Percentiles rank a stretch among this genome's conserved stretches.
Conservation (phyloP, 1,139 yeast genomes). For the Magnusiomyces paraingens region DNA sequence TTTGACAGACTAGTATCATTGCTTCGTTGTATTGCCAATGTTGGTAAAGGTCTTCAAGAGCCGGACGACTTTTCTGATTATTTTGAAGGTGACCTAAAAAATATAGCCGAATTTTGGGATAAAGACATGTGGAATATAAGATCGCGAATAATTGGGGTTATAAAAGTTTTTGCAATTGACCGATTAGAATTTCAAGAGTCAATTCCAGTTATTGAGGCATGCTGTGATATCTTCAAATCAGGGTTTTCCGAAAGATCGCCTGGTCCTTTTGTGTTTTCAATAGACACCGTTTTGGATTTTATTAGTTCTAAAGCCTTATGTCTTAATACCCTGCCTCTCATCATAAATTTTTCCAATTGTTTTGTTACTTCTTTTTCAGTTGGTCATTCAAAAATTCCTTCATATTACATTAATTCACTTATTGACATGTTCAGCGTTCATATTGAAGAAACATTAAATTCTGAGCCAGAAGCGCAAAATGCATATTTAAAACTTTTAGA, state of each 20-base stretch:
- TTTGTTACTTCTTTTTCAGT: constrained; percentile 22
- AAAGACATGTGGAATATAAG: constrained; percentile 42
- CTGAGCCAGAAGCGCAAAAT: constrained; percentile 25
- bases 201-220: constrained; percentile 46
- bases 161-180: constrained; percentile 42
- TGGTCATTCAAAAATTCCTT: constrained; percentile 7
- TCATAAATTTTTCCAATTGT: constrained; percentile 30
- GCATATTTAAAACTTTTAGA: constrained; percentile 23
- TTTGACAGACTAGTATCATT: constrained; percentile 37
- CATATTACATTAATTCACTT: constrained; percentile 16
- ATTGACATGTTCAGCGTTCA: constrained; percentile 21
- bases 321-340: constrained; percentile 19
- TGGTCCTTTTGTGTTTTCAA: constrained; percentile 16
- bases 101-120: constrained; percentile 27
- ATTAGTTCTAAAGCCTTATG: constrained; percentile 37
- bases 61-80: constrained; percentile 32
- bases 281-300: constrained; percentile 39
- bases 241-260: constrained; percentile 29
- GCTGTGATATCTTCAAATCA: constrained; percentile 50
- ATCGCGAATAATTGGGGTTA: constrained; percentile 36
- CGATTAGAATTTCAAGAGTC: constrained; percentile 35
- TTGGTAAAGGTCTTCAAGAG: constrained; percentile 56
- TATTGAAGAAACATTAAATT: constrained; percentile 8
- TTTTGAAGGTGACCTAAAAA: constrained; percentile 11
- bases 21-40: constrained; percentile 53